These are phyloP conservation scores for Neurospora africana DNA, from an alignment of 495 filamentous ascomycete species.

Conservation along the genomic window DNA sequence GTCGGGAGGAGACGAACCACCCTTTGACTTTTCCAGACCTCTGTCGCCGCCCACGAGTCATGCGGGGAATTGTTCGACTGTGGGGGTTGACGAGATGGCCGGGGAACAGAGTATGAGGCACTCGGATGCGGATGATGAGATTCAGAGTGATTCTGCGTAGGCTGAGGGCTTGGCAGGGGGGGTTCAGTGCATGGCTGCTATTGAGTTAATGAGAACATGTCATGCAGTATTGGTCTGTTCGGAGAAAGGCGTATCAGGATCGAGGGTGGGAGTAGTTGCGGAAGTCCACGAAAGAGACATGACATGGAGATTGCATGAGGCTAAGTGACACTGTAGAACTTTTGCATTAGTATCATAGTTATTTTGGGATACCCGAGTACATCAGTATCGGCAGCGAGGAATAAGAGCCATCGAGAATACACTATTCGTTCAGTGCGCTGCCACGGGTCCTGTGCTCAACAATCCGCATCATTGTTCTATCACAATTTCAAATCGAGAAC, in stretches of 20 bases:
- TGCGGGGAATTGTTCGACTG: constrained; percentile 9
- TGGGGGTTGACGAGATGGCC: constrained; percentile 4
- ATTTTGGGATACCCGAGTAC: background rate
- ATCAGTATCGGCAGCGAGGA: background rate
- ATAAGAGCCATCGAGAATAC: background rate
- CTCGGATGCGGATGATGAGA: background rate
- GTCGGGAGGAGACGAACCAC: background rate
- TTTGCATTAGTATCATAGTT: background rate
- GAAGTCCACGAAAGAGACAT: background rate
- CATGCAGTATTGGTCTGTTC: background rate
- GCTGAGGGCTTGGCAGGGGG: background rate
- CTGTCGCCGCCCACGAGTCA: constrained; percentile 11
- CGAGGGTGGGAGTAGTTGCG: background rate
- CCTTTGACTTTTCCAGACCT: constrained; percentile 26
- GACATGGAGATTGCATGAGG: background rate
- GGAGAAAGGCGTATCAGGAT: background rate
- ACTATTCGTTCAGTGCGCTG: background rate
- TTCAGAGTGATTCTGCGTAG: background rate
- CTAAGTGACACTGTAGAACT: background rate
- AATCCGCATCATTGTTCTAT: background rate
- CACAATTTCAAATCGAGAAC: background rate
- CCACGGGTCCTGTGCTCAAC: background rate
- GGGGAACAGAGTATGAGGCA: background rate
- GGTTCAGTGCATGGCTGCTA: background rate
- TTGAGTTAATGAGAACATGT: background rate